Conservation (phyloP, 768 basidiomycete species). For the Termitomyces sp. region DNA sequence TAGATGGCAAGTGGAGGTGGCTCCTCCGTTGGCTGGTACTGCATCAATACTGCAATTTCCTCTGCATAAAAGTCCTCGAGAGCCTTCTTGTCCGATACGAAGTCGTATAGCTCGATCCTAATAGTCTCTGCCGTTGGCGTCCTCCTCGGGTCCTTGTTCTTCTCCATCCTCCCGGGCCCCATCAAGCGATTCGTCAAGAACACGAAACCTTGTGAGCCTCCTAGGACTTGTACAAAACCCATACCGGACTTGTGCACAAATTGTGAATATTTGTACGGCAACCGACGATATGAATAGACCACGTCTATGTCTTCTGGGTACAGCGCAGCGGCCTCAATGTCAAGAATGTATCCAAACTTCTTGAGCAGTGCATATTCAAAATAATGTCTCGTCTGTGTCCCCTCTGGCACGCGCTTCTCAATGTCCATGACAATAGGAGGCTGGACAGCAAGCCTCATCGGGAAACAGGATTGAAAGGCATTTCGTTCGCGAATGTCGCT, state of each 20-base stretch:
- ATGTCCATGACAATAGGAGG: conserved; percentile 71
- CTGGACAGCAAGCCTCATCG: conserved; percentile 68
- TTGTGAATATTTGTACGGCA: conserved; percentile 77
- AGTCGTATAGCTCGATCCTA: conserved; percentile 50
- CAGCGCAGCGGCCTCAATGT: conserved; percentile 70
- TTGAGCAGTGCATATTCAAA: conserved; percentile 78
- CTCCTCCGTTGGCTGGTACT: conserved; percentile 34
- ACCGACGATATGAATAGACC: conserved; percentile 83
- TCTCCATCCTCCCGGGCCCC: conserved; percentile 62
- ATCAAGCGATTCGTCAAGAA: conserved; percentile 89
- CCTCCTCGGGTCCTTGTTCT: conserved; percentile 51
- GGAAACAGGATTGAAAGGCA: conserved; percentile 88
- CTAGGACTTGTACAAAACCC: conserved; percentile 86
- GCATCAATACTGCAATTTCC: conserved; percentile 44
- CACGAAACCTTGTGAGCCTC: conserved; percentile 73
- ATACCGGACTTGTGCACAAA: conserved; percentile 89
- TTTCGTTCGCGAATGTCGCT: conserved; percentile 80
- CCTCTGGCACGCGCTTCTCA: conserved; percentile 62
- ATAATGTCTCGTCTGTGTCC: conserved; percentile 59
- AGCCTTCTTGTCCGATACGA: conserved; percentile 54
- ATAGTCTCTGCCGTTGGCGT: conserved; percentile 58
- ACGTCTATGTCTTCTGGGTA: conserved; percentile 83
- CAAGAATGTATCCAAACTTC: conserved; percentile 77
- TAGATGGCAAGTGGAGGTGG: conserved; percentile 48
- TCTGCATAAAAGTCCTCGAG: conserved; percentile 72